Conservation (phyloP, 2,329 filamentous ascomycete species). For the Sphaerostilbella broomeana region DNA sequence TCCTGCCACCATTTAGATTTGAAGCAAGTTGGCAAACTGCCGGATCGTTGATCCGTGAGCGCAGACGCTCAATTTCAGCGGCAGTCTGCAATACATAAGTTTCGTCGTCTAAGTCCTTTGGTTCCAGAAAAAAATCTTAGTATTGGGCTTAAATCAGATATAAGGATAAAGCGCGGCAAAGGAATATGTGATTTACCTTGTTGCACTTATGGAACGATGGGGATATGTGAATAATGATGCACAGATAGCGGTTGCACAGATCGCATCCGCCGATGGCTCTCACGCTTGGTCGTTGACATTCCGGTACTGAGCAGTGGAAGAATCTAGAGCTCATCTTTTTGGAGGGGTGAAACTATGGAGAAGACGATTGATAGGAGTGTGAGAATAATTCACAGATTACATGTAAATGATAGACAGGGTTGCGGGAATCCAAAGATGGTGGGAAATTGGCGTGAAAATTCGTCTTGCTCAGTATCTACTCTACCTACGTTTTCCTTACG, state of each 20-base stretch:
- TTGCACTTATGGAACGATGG: neutral
- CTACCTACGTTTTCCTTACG: too few species aligned
- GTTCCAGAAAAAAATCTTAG: neutral
- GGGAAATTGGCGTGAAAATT: too few species aligned
- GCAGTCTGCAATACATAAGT: slow-evolving; percentile 8
- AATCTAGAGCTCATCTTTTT: too few species aligned
- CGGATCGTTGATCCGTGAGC: slow-evolving; percentile 12
- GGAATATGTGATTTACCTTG: neutral
- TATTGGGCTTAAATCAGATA: neutral
- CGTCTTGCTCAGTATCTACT: too few species aligned
- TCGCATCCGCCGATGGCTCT: neutral
- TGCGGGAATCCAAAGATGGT: too few species aligned
- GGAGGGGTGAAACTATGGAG: too few species aligned
- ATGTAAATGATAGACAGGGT: too few species aligned
- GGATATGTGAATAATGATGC: neutral
- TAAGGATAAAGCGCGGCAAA: neutral
- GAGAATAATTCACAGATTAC: too few species aligned
- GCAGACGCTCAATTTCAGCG: slow-evolving; percentile 13
- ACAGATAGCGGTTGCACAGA: neutral
- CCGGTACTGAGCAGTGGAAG: too few species aligned
- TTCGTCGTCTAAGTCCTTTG: slow-evolving; percentile 18
- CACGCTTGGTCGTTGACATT: neutral
- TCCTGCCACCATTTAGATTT: slow-evolving; percentile 11
- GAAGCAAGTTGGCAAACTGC: slow-evolving; percentile 17
- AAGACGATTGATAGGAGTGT: too few species aligned